Base-by-base conservation (phyloP, 2,329 filamentous ascomycete genomes). In the Trichoderma hamatum region DNA sequence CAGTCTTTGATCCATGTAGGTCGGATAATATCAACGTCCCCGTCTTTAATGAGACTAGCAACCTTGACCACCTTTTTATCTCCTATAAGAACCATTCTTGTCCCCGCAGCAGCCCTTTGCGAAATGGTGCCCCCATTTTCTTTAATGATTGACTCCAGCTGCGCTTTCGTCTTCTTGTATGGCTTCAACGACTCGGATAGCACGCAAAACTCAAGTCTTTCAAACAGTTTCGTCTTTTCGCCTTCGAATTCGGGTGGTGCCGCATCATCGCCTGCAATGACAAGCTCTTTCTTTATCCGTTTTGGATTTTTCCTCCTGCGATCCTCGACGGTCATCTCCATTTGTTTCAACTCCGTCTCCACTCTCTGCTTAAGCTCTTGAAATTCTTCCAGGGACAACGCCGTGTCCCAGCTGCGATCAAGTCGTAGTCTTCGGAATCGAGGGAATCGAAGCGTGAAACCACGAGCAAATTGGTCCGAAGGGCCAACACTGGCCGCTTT, bases 1-100 rank as follows among this genome's bases (percentile, higher is more conserved):
- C 93, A 96, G 77, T 98, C 94, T 32, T 92, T 83, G 2, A 98
- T 82, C 96, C 96, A 99, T 6, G 83, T 85, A 0, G 94, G 92
- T 26, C 88, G 88, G 68, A 98, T 84, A 62, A 99, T 90, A 9
- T 93, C 90, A 7, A 87, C 84, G 0, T 87, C 83, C 3, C 89
- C 90, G 6, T 83, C 84, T 74, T 96, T 97, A 71, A 93, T 89
- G 10, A 97, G 80, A 11, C 92, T 94, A 1, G 92, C 92, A 1
- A 94, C 94, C 75, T 94, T 94, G 73, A 98, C 89, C 0, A 88
- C 85, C 54, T 85, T 91, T 78, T 93, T 92, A 72, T 97, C 94
- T 0, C 92, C 93, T 13, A 98, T 82, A 62, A 94, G 84, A 43
- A 96, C 83, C 71, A 91, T 93, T 55, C 84, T 81, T 0, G 86